A percentile compares a stretch with the other conserved stretches of the same genome.
Evolutionary conservation across 2,329 filamentous ascomycete species (phyloP).

Genomic region (Oidium heveae): DNA sequence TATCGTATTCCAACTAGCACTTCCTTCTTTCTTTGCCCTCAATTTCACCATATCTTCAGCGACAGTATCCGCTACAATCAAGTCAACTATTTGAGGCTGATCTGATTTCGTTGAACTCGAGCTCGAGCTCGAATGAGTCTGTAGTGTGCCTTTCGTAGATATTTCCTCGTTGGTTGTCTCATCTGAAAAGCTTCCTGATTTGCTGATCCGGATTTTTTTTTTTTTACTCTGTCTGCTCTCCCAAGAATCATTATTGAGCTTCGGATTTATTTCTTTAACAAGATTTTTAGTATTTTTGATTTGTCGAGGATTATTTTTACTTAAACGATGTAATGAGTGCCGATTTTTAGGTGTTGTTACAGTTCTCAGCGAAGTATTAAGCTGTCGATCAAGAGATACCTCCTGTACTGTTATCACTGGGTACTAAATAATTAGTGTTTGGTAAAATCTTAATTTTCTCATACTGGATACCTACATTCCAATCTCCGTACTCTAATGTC

Average conservation of each 20-base stretch:
- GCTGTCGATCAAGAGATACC: constrained; percentile 43
- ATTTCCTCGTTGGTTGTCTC: not conserved
- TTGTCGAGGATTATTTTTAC: constrained; percentile 13
- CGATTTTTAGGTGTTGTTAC: constrained; percentile 29
- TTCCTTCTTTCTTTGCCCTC: constrained; percentile 34
- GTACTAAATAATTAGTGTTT: constrained; percentile 32
- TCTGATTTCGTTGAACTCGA: constrained; percentile 25
- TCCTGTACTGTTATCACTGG: constrained; percentile 73
- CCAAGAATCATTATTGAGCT: constrained; percentile 11
- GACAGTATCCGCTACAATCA: constrained; percentile 37
- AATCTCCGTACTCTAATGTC: constrained; percentile 60
- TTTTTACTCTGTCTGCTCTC: constrained; percentile 5
- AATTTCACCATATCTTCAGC: constrained; percentile 36
- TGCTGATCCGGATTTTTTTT: constrained; percentile 12
- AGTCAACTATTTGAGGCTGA: constrained; percentile 37
- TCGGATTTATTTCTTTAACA: constrained; percentile 14
- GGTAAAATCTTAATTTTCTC: not conserved
- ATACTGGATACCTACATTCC: constrained; percentile 48
- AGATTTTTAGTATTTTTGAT: constrained; percentile 17
- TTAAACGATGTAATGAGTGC: constrained; percentile 26
- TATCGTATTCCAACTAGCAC: constrained; percentile 31
- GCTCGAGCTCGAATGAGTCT: constrained; percentile 5
- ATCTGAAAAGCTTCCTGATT: constrained; percentile 7
- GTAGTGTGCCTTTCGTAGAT: constrained; percentile 9
- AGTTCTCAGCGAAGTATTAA: constrained; percentile 24